These are phyloP conservation scores for Puccinia hordei DNA, from an alignment of 1,284 basidiomycete genomes.

Conservation along the genomic window DNA sequence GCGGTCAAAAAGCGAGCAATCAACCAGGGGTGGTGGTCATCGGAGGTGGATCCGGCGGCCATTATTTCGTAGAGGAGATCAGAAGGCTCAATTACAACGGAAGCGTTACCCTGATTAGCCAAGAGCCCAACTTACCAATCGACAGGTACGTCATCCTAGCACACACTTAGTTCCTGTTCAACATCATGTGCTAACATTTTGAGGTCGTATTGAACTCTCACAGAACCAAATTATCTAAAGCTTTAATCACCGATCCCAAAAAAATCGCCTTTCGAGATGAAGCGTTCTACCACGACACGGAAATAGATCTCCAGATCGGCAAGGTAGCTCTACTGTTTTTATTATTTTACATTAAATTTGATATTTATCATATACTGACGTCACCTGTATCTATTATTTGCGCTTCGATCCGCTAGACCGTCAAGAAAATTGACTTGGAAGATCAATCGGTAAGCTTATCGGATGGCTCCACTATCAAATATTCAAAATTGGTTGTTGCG, in stretches of 20 bases:
- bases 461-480: conserved; percentile 57
- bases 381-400: background rate
- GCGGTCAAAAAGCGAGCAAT: conserved; percentile 48
- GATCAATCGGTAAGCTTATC: conserved; percentile 53
- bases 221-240: conserved; percentile 84
- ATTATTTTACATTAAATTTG: background rate
- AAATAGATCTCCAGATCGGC: conserved; percentile 72
- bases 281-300: conserved; percentile 78
- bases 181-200: background rate
- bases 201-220: background rate
- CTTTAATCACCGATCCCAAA: conserved; percentile 72
- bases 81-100: conserved; percentile 72
- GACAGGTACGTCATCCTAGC: conserved; percentile 63
- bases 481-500: conserved; percentile 61
- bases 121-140: conserved; percentile 79
- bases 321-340: conserved; percentile 56
- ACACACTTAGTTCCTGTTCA: background rate
- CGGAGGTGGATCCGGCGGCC: conserved; percentile 78
- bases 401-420: conserved; percentile 64
- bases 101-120: conserved; percentile 75
- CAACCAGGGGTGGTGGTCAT: conserved; percentile 77
- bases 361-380: background rate
- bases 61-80: conserved; percentile 78
- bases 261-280: conserved; percentile 72
- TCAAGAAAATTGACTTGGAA: conserved; percentile 64